Conservation (phyloP, 164 flowering plant species). For the Platanus orientalis region DNA sequence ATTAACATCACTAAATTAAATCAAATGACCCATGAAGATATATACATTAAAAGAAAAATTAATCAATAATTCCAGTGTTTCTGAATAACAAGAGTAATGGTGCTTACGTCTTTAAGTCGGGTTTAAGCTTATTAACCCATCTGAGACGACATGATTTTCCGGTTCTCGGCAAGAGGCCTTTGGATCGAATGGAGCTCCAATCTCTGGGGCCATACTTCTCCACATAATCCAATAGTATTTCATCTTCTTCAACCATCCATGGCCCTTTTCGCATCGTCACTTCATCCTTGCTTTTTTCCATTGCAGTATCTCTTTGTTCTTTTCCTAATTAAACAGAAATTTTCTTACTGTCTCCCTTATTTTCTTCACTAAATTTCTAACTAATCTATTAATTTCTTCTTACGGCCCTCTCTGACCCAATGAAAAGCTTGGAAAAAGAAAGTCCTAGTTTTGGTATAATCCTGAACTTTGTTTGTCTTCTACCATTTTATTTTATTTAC, state of each 20-base stretch:
- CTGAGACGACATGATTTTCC: slow-evolving; percentile 97
- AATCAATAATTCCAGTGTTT: too few species aligned
- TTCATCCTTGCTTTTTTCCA: slow-evolving; percentile 11
- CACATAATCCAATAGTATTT: slow-evolving; percentile 69
- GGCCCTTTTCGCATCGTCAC: slow-evolving; percentile 68
- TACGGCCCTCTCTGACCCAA: too few species aligned
- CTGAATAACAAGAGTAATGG: too few species aligned
- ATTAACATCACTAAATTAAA: background rate
- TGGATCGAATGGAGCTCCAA: slow-evolving; percentile 99
- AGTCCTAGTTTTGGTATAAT: too few species aligned
- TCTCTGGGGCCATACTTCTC: slow-evolving; percentile 76
- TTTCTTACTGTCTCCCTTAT: too few species aligned
- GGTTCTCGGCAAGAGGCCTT: slow-evolving; percentile 79
- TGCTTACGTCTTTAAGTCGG: slow-evolving; percentile 75
- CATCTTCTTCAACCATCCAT: slow-evolving; percentile 89
- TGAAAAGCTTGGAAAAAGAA: too few species aligned
- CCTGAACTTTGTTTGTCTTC: too few species aligned
- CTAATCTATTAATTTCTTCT: too few species aligned
- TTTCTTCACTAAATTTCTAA: too few species aligned
- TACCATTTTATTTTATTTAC: too few species aligned
- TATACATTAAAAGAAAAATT: background rate
- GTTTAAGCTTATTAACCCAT: slow-evolving; percentile 93
- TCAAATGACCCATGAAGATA: background rate
- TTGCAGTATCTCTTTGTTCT: background rate
- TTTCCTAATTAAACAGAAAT: too few species aligned